Conservation (phyloP, 805 yeast species). For the Ogataea allantospora region DNA sequence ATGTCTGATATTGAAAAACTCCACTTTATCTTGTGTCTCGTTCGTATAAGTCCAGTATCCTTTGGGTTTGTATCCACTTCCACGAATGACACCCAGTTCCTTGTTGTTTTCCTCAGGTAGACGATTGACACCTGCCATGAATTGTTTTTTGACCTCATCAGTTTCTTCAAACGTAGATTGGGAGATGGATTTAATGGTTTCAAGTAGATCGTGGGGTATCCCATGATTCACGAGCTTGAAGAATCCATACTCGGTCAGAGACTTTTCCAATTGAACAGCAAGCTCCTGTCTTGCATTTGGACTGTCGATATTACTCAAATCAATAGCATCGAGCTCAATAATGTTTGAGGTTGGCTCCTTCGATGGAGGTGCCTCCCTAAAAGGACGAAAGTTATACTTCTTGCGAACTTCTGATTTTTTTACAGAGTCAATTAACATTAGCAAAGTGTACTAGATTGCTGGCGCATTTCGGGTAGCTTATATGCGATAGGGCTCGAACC, state of each 20-base stretch:
- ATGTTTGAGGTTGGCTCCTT: not conserved
- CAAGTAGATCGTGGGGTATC: conserved; percentile 33
- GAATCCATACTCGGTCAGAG: conserved; percentile 44
- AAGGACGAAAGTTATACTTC: not conserved
- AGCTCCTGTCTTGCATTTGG: conserved; percentile 15
- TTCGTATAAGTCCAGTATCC: conserved; percentile 48
- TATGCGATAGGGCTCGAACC: too few relatives aligned
- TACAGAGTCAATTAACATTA: not conserved
- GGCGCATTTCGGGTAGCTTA: too few relatives aligned
- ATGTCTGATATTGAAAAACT: conserved; percentile 43
- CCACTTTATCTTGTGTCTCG: conserved; percentile 43
- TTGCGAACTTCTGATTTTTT: not conserved
- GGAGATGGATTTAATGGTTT: conserved; percentile 38
- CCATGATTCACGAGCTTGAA: conserved; percentile 45
- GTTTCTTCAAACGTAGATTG: conserved; percentile 42
- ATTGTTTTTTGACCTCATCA: conserved; percentile 38
- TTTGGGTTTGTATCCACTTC: conserved; percentile 46
- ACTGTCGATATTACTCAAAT: not conserved
- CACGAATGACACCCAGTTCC: conserved; percentile 45
- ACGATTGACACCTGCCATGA: conserved; percentile 36
- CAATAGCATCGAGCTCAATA: not conserved
- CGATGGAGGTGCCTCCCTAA: not conserved
- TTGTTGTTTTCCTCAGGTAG: conserved; percentile 28
- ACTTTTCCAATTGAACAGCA: conserved; percentile 39
- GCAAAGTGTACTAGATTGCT: not conserved